Conservation (phyloP, 495 filamentous ascomycete species). For the Baudoinia panamericana region DNA sequence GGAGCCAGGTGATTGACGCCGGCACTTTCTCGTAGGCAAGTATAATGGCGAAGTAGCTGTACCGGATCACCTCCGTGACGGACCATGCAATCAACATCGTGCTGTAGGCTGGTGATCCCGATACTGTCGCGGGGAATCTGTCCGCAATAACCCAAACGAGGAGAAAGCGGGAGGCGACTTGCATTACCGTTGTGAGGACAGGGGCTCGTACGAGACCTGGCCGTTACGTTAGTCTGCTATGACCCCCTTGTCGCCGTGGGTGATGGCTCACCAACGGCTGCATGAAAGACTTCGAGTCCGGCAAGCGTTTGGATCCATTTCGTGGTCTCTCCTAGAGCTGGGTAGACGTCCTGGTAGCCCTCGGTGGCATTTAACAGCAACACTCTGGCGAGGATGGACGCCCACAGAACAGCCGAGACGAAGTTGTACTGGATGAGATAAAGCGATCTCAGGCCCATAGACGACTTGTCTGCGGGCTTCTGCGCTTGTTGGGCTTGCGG, state of each 20-base stretch:
- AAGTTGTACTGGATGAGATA: conserved; percentile 82
- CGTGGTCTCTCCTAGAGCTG: conserved; percentile 46
- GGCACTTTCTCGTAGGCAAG: conserved; percentile 44
- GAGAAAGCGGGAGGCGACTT: conserved; percentile 69
- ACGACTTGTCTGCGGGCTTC: conserved; percentile 2
- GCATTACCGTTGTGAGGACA: conserved; percentile 72
- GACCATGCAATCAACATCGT: conserved; percentile 73
- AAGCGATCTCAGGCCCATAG: conserved; percentile 1
- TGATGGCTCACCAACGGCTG: conserved; percentile 42
- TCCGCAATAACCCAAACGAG: conserved; percentile 70
- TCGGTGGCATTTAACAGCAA: conserved; percentile 37
- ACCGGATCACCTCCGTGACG: conserved; percentile 75
- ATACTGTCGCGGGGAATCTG: conserved; percentile 46
- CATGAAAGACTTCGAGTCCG: conserved; percentile 69
- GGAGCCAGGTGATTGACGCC: conserved; percentile 61
- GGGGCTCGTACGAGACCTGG: conserved; percentile 75
- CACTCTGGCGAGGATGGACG: conserved; percentile 50
- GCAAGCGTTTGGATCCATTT: conserved; percentile 74
- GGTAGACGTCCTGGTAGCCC: conserved; percentile 41
- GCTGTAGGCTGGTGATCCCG: conserved; percentile 40
- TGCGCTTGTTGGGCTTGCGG: not conserved
- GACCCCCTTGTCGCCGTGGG: not conserved
- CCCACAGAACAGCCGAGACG: conserved; percentile 62
- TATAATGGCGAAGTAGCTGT: conserved; percentile 71
- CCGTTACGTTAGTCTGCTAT: not conserved